Evolutionary conservation across 2,329 filamentous ascomycete species (phyloP), one percentile per base, ranked within the genome.

Genomic region (Plenodomus biglobosus): DNA sequence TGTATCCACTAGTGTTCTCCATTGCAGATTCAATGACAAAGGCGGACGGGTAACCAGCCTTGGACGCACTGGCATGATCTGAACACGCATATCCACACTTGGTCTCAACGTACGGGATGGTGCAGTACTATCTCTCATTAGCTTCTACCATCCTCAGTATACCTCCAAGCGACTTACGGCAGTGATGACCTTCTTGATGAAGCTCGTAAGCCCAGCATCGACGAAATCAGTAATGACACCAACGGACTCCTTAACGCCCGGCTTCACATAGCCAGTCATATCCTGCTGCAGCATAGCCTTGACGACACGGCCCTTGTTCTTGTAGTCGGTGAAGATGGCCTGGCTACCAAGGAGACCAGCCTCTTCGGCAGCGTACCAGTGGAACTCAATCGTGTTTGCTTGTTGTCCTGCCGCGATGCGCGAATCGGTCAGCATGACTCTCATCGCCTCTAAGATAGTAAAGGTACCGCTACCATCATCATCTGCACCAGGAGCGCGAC

Each of bases 201-300:
- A 96, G 7, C 79, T 78, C 1, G 92, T 96, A 60, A 96, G 77
- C 39, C 80, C 84, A 1, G 83, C 76, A 68, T 96, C 87, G 22
- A 96, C 92, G 63, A 80, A 96, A 73, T 97, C 92, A 1, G 88
- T 90, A 63, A 96, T 95, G 34, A 96, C 87, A 20, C 92, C 92
- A 6, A 96, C 88, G 38, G 84, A 86, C 78, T 96, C 92, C 5
- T 83, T 80, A 71, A 87, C 78, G 39, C 90, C 90, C 1, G 88
- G 85, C 69, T 91, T 83, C 1, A 89, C 81, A 68, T 87, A 96
- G 7, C 92, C 92, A 1, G 64, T 65, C 92, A 96, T 96, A 73
- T 97, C 92, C 74, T 97, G 92, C 76, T 96, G 92, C 46, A 97
- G 81, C 92, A 97, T 96, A 19, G 92, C 92, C 76, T 92, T 94